Base-by-base conservation (phyloP, 2,329 filamentous ascomycete species). In the Trichoderma sp. region DNA sequence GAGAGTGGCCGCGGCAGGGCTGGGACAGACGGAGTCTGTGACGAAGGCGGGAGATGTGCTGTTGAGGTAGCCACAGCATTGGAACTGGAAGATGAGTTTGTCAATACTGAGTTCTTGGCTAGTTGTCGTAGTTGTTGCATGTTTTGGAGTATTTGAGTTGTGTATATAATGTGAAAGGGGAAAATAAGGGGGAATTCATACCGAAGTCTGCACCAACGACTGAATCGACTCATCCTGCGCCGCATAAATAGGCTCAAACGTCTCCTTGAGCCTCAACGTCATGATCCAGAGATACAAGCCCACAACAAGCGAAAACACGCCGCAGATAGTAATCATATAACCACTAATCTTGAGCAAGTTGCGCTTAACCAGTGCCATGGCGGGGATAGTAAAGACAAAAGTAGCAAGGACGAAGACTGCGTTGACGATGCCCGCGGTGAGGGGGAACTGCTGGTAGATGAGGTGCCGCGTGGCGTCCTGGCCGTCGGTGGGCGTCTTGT, bases 61-160 rank as follows among this genome's bases (percentile, higher is more conserved):
- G 85, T 95, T 94, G 79, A 90, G 85, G 85, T 94, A 97, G 77
- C 94, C 94, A 80, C 94, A 97, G 89, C 94, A 97, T 79, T 90
- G 83, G 82, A 96, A 95, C 91, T 95, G 21, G 4, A n/a, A 9
- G 11, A 14, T 6, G 18, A n/a, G 6, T 27, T 33, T 33, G 35
- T 35, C 27, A 63, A 29, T 6, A 4, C 6, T 21, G 18, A 16
- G 18, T 45, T 45, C 4, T n/a, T 18, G 5, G 5, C 2, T 0
- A 38, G 0, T 6, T 16, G 3, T 16, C 12, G 33, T 33, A 27
- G 27, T 27, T 27, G 4, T 27, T 27, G 27, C 3, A 67, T 7
- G 4, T 67, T 67, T 21, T 41, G 16, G 6, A 0, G 59, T n/a
- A 2, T n/a, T 33, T 18, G 8, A 11, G 7, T 18, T 31, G 7